Base-by-base conservation (phyloP, 768 basidiomycete species). In the Dendrothele bispora region DNA sequence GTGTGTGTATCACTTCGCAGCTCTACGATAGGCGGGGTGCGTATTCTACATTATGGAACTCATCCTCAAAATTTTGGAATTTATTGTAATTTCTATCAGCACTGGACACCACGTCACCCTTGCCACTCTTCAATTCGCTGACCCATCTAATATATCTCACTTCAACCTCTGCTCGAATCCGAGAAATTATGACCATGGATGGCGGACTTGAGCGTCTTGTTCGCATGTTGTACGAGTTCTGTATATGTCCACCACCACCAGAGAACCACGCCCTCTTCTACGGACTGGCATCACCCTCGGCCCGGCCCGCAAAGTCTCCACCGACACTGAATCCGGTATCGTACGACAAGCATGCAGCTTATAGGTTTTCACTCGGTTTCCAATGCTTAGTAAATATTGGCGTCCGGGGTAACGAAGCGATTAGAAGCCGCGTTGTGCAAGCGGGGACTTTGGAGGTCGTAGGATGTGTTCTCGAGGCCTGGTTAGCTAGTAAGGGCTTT, bases 371-470 rank as follows among this genome's bases (percentile, higher is more conserved):
- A 0, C 81, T 98, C 49, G 95, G 95, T 1, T 95, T 99, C 61
- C 94, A 98, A 61, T 97, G 92, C 59, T 84, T 98, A 37, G 94
- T 95, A 52, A 98, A 99, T 65, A 92, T 98, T 58, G 95, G 95
- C 29, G 95, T 98, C 0, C 74, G 95, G 25, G 95, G 95, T n/a
- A 88, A 82, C 48, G 94, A 98, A 66, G 82, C 83, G 17, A 95
- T 98, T 58, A 73, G 95, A 36, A 86, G 86, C 54, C 78, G 94
- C 8, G 94, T 98, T 15, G 95, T 98, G 4, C 91, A 97, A 66
- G 93, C 94, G 0, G 94, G 95, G 15, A 91, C 92, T 0, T 73
- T 98, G 22, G 91, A 95, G 54, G 90, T 97, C 4, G 94, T 97
- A 1, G 93, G 92, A 5, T 91, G 91, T 53, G 88, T 98, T 20